phyloP scores from a whole-genome alignment of 2,329 filamentous ascomycete genomes.

The Onygenales sp. region DNA sequence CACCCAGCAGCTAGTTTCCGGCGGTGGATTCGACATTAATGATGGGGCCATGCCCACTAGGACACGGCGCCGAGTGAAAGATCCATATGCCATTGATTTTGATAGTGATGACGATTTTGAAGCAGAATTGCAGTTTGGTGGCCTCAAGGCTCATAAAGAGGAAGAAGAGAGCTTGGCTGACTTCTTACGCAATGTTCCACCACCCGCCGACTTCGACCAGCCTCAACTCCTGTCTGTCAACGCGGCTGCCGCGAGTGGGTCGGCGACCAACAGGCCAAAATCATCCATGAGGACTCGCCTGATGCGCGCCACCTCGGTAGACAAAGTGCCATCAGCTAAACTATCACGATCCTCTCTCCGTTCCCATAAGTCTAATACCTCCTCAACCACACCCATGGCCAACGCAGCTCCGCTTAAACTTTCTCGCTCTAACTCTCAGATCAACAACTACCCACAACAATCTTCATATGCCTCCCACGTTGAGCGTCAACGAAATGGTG shows the following conservation, averaged over 20 bases:
- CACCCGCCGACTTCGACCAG: slow-evolving; percentile 25
- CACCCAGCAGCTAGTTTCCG: neutral
- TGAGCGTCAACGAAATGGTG: slow-evolving; percentile 25
- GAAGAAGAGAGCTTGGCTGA: slow-evolving; percentile 40
- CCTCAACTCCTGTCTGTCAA: slow-evolving; percentile 22
- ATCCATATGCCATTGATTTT: slow-evolving; percentile 88
- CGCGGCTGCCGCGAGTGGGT: slow-evolving; percentile 4
- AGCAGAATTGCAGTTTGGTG: slow-evolving; percentile 37
- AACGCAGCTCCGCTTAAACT: neutral
- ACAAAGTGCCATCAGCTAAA: slow-evolving; percentile 21
- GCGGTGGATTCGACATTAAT: neutral
- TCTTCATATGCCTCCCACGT: slow-evolving; percentile 31
- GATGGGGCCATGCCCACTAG: slow-evolving; percentile 44
- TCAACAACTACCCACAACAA: slow-evolving; percentile 20
- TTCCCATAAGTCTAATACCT: slow-evolving; percentile 11
- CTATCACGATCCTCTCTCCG: slow-evolving; percentile 25
- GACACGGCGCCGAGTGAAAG: slow-evolving; percentile 67
- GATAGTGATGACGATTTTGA: slow-evolving; percentile 59
- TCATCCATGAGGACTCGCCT: slow-evolving; percentile 26
- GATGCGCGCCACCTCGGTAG: slow-evolving; percentile 21
- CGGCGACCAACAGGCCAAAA: slow-evolving; percentile 5
- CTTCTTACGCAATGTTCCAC: slow-evolving; percentile 37
- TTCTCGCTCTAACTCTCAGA: slow-evolving; percentile 19
- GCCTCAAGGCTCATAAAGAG: slow-evolving; percentile 21
- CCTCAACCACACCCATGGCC: slow-evolving; percentile 1